Evolutionary conservation across 192 early-diverging fungal genomes (phyloP).

Genomic region (Entomortierella chlamydospora): DNA sequence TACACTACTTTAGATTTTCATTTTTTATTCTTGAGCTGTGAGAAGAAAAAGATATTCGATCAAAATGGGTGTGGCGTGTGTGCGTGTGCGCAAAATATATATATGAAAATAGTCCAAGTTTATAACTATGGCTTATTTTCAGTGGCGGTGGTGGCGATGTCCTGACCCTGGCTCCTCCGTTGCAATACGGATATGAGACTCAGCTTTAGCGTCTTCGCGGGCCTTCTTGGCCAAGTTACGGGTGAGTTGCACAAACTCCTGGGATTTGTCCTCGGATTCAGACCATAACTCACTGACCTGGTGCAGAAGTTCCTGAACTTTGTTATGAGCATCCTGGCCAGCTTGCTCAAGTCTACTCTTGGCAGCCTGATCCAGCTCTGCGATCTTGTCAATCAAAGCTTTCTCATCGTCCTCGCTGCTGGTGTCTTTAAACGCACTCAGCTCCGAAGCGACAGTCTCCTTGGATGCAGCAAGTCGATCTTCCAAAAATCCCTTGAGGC

Average conservation of each 20-base stretch:
- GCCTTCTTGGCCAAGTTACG: conserved; percentile 12
- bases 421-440: conserved; percentile 35
- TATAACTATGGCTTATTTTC: too few species aligned
- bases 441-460: conserved; percentile 37
- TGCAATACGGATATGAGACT: conserved; percentile 30
- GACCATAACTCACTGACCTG: conserved; percentile 39
- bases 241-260: conserved; percentile 17
- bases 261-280: conserved; percentile 20
- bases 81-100: too few species aligned
- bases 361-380: conserved; percentile 26
- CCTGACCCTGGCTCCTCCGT: conserved; percentile 50
- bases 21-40: too few species aligned
- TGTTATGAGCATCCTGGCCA: conserved; percentile 14
- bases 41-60: too few species aligned
- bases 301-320: conserved; percentile 33
- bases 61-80: too few species aligned
- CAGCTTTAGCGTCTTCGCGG: conserved; percentile 14
- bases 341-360: conserved; percentile 11
- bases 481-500: conserved; percentile 27
- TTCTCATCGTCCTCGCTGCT: conserved; percentile 38
- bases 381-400: conserved; percentile 18
- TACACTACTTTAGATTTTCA: too few species aligned
- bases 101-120: background rate
- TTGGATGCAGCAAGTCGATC: conserved; percentile 37
- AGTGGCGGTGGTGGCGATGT: conserved; percentile 39